These are phyloP conservation scores for Cucumis cinereus DNA, from an alignment of 306 rosid species.

Conservation along the genomic window DNA sequence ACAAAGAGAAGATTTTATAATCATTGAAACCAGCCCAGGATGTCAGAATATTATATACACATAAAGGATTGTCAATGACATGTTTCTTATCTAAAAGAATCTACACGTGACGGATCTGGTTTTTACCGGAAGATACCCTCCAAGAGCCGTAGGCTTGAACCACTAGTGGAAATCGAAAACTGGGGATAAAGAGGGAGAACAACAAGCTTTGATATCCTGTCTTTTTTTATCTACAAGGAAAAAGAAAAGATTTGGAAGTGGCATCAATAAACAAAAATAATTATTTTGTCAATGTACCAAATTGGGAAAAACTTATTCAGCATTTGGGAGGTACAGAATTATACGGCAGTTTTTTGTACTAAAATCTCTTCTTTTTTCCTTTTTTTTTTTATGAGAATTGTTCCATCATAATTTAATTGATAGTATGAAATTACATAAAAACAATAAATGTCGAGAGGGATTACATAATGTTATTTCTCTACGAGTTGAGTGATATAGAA, in stretches of 20 bases:
- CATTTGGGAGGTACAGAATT: neutral
- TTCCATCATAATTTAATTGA: no score
- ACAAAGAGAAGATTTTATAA: slow-evolving; percentile 11
- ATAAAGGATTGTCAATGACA: no score
- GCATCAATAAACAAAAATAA: slow-evolving; percentile 15
- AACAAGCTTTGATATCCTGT: slow-evolving; percentile 85
- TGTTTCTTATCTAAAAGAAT: no score
- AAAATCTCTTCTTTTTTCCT: neutral
- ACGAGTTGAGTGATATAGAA: no score
- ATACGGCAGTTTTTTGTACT: neutral
- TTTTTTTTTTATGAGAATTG: no score
- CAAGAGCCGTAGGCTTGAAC: slow-evolving; percentile 92
- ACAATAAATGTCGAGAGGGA: no score
- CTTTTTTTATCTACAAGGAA: slow-evolving; percentile 62
- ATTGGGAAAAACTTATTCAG: neutral
- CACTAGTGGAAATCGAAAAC: slow-evolving; percentile 96
- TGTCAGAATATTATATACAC: neutral
- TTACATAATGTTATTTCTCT: no score
- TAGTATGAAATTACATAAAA: no score
- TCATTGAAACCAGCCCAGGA: slow-evolving; percentile 9
- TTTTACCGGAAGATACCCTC: slow-evolving; percentile 88
- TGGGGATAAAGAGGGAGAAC: slow-evolving; percentile 99
- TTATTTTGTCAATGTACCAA: neutral
- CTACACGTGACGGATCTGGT: neutral
- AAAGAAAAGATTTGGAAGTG: neutral